Percentiles rank a stretch among this genome's conserved stretches.
Evolutionary conservation across 176 grass and related monocot genomes (phyloP).

Genomic region (Panicum miliaceum): DNA sequence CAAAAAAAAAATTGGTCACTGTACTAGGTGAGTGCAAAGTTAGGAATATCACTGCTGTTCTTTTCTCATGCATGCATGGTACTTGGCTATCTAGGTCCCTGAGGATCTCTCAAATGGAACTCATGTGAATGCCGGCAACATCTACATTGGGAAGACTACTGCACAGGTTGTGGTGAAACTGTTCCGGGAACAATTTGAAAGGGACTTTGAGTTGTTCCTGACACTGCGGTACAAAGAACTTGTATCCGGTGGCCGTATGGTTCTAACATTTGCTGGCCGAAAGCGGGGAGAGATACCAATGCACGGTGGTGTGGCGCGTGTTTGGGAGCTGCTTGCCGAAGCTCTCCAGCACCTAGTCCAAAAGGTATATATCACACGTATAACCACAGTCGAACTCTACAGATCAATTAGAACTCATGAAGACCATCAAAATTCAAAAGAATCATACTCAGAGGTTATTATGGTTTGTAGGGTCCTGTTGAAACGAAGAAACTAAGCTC

Average conservation of each 20-base stretch:
- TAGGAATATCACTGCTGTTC: not conserved
- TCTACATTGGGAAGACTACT: conserved; percentile 32
- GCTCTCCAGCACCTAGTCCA: conserved; percentile 27
- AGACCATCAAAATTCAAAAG: not conserved
- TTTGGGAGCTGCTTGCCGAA: conserved; percentile 33
- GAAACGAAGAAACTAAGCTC: conserved; percentile 40
- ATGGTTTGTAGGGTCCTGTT: conserved; percentile 33
- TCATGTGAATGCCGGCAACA: conserved; percentile 30
- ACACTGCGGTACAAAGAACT: conserved; percentile 37
- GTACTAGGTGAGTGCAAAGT: not conserved
- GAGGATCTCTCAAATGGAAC: conserved; percentile 36
- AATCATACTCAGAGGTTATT: not conserved
- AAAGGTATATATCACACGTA: conserved; percentile 32
- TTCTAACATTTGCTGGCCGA: conserved; percentile 48
- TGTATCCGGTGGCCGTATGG: conserved; percentile 33
- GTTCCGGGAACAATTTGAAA: conserved; percentile 47
- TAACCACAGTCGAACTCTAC: not conserved
- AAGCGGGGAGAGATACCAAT: not conserved
- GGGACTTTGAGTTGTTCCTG: conserved; percentile 46
- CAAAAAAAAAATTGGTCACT: too few species aligned
- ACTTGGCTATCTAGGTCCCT: conserved; percentile 27
- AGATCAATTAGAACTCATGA: not conserved
- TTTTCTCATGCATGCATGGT: not conserved
- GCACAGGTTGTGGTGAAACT: conserved; percentile 16
- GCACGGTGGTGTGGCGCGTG: not conserved